Evolutionary conservation across 2,329 filamentous ascomycete genomes (phyloP).

Genomic region (Chrysoporthe austroafricana): DNA sequence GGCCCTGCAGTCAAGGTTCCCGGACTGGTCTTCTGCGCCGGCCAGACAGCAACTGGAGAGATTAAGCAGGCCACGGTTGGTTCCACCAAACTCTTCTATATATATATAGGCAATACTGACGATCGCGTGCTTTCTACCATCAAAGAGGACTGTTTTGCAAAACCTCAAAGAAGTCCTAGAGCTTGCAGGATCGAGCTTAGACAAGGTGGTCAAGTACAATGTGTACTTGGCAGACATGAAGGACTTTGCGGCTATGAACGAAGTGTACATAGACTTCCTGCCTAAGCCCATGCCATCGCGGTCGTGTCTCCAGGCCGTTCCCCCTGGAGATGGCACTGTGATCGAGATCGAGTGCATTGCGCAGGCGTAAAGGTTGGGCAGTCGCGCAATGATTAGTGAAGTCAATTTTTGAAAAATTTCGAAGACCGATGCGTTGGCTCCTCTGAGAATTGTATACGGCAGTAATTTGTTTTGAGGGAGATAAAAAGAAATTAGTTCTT

Average conservation of each 20-base stretch:
- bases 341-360: slow-evolving; percentile 51
- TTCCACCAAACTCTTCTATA: background rate
- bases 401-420: background rate
- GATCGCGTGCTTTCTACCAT: background rate
- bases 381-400: background rate
- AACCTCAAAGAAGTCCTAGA: slow-evolving; percentile 38
- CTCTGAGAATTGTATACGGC: no score
- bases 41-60: slow-evolving; percentile 53
- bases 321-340: slow-evolving; percentile 44
- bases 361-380: slow-evolving; percentile 36
- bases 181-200: slow-evolving; percentile 34
- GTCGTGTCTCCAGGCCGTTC: slow-evolving; percentile 45
- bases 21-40: slow-evolving; percentile 51
- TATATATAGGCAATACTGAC: background rate
- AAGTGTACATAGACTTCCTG: slow-evolving; percentile 44
- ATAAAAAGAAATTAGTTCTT: background rate
- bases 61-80: slow-evolving; percentile 50
- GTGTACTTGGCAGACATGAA: slow-evolving; percentile 37
- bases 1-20: slow-evolving; percentile 49
- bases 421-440: no score
- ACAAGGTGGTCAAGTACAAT: slow-evolving; percentile 38
- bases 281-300: slow-evolving; percentile 47
- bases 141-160: slow-evolving; percentile 32
- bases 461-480: no score
- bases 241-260: slow-evolving; percentile 39